These are phyloP conservation scores for Pseudopyrenochaeta lycopersici DNA, from an alignment of 2,329 filamentous ascomycete species.

Conservation along the genomic window DNA sequence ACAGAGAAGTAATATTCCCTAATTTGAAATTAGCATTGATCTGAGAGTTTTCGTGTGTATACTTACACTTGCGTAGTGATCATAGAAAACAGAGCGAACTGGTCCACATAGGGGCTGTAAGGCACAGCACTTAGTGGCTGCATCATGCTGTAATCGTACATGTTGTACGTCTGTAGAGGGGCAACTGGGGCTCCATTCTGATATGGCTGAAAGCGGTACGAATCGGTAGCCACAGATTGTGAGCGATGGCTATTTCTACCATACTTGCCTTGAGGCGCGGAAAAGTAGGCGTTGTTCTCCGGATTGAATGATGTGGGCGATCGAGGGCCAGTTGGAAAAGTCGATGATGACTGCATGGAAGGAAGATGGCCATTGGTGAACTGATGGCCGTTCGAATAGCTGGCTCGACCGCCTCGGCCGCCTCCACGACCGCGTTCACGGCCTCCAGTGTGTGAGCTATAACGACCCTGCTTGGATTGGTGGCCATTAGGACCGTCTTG, in stretches of 20 bases:
- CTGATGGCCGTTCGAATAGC: conserved; percentile 45
- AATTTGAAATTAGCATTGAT: conserved; percentile 50
- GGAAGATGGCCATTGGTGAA: conserved; percentile 53
- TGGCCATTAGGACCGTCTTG: conserved; percentile 41
- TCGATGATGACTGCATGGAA: conserved; percentile 40
- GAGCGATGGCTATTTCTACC: conserved; percentile 64
- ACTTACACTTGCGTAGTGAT: conserved; percentile 68
- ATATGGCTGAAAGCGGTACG: conserved; percentile 55
- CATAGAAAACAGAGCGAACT: conserved; percentile 65
- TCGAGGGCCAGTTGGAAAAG: conserved; percentile 46
- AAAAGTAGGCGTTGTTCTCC: conserved; percentile 46
- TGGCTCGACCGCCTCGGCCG: conserved; percentile 56
- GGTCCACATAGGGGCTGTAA: conserved; percentile 67
- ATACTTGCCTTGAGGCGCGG: conserved; percentile 50
- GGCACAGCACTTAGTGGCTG: conserved; percentile 67
- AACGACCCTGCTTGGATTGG: conserved; percentile 41
- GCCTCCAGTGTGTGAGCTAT: conserved; percentile 45
- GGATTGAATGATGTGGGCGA: conserved; percentile 48
- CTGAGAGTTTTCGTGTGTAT: background rate
- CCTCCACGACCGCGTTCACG: conserved; percentile 60
- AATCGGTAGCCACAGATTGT: conserved; percentile 68
- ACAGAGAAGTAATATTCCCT: conserved; percentile 97
- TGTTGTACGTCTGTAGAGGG: conserved; percentile 60
- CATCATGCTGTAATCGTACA: conserved; percentile 66
- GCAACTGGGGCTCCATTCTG: conserved; percentile 49